Conservation (phyloP, 2,329 filamentous ascomycete species). For the Fusarium newnesense region DNA sequence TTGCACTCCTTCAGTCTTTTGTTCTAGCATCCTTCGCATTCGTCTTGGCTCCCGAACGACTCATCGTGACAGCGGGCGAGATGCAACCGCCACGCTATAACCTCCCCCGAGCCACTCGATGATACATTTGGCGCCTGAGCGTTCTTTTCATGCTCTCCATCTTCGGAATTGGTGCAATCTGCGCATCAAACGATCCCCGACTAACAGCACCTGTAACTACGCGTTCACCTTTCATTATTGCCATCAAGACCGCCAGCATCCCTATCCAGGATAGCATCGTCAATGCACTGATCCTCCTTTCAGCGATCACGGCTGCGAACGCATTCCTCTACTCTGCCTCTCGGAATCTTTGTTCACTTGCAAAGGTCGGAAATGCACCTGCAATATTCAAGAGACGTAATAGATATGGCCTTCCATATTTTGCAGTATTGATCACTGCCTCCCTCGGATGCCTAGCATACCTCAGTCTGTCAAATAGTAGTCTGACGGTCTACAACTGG, state of each 20-base stretch:
- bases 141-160: constrained; percentile 55
- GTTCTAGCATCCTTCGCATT: constrained; percentile 25
- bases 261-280: background rate
- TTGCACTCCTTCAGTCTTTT: constrained; percentile 60
- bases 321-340: background rate
- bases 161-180: background rate
- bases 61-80: constrained; percentile 45
- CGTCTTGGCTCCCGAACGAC: constrained; percentile 40
- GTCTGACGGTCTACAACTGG: background rate
- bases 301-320: background rate
- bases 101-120: constrained; percentile 37
- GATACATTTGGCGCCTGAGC: constrained; percentile 43
- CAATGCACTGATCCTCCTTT: background rate
- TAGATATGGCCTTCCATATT: background rate
- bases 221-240: background rate
- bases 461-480: background rate
- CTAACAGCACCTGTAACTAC: background rate
- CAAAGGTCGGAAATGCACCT: background rate
- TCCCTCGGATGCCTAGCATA: background rate
- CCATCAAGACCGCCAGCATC: background rate
- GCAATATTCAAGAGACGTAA: background rate
- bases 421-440: background rate
- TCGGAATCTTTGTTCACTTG: background rate
- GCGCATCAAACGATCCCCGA: background rate
- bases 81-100: constrained; percentile 45